These are phyloP conservation scores for Saturnispora ahearnii DNA, from an alignment of 805 yeast species.

Conservation along the genomic window DNA sequence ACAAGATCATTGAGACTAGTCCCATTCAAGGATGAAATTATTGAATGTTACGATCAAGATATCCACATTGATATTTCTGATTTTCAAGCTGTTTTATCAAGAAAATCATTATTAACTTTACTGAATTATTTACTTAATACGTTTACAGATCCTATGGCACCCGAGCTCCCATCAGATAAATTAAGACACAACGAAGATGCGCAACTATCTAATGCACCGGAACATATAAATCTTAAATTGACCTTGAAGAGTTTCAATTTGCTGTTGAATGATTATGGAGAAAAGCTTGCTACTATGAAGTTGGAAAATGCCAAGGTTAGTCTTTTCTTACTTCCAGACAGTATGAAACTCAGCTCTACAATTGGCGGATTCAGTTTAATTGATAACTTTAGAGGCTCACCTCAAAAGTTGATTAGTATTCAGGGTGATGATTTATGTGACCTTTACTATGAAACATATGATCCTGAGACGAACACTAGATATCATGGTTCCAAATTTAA, in stretches of 20 bases:
- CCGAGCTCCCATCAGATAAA: slow-evolving; percentile 59
- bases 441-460: slow-evolving; percentile 75
- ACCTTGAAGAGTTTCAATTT: slow-evolving; percentile 64
- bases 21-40: slow-evolving; percentile 39
- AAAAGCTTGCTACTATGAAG: slow-evolving; percentile 68
- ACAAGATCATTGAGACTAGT: slow-evolving; percentile 52
- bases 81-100: slow-evolving; percentile 61
- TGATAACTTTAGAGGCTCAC: slow-evolving; percentile 60
- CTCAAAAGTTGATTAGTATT: slow-evolving; percentile 60
- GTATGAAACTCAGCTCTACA: slow-evolving; percentile 59
- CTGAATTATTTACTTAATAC: slow-evolving; percentile 78
- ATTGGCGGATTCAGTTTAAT: slow-evolving; percentile 71
- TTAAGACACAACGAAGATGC: slow-evolving; percentile 58
- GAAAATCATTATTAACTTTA: slow-evolving; percentile 69
- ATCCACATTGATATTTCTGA: slow-evolving; percentile 69
- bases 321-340: slow-evolving; percentile 64
- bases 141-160: slow-evolving; percentile 74
- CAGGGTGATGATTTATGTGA: slow-evolving; percentile 76
- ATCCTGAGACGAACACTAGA: slow-evolving; percentile 38
- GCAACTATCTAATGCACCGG: slow-evolving; percentile 53
- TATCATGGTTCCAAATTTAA: slow-evolving; percentile 49
- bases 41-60: slow-evolving; percentile 71
- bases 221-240: slow-evolving; percentile 61
- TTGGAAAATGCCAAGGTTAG: slow-evolving; percentile 64
- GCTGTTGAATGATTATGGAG: slow-evolving; percentile 74